Evolutionary conservation across 1,139 yeast genomes (phyloP).

Genomic region (Yamadazyma triangularis): DNA sequence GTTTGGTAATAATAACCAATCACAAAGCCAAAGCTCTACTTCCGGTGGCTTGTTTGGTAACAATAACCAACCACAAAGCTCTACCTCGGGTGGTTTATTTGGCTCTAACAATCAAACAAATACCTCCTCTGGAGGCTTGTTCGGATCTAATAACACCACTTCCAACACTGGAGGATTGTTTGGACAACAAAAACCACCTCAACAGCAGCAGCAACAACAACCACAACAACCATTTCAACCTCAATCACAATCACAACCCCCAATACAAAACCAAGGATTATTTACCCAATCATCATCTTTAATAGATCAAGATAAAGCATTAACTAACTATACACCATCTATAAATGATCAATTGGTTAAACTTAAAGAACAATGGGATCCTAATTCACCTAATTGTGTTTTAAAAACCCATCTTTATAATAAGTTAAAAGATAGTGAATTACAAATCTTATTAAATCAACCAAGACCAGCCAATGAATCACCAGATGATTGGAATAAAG

Average conservation of each 20-base stretch:
- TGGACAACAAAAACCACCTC: constrained; percentile 1
- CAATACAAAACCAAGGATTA: not conserved
- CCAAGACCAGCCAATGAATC: constrained; percentile 72
- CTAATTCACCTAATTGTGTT: constrained; percentile 67
- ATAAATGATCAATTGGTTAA: constrained; percentile 78
- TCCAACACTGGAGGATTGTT: constrained; percentile 6
- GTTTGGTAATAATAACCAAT: constrained; percentile 3
- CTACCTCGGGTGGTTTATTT: constrained; percentile 3
- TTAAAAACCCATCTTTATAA: constrained; percentile 87
- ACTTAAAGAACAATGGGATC: constrained; percentile 91
- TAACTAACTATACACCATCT: constrained; percentile 50
- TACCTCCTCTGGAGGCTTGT: constrained; percentile 4
- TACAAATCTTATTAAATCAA: constrained; percentile 52
- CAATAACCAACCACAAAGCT: constrained; percentile 1
- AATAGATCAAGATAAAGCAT: not conserved
- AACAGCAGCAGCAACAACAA: constrained; percentile 4
- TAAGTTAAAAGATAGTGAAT: constrained; percentile 65
- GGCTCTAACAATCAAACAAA: constrained; percentile 4
- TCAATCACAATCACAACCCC: constrained; percentile 1
- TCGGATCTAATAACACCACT: constrained; percentile 2
- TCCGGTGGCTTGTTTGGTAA: constrained; percentile 8
- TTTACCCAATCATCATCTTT: not conserved
- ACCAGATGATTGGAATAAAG: constrained; percentile 94
- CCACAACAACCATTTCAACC: too few species aligned
- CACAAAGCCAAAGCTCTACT: constrained; percentile 4